Conservation (phyloP, 2,329 filamentous ascomycete genomes). For the Simplicillium aogashimaense region DNA sequence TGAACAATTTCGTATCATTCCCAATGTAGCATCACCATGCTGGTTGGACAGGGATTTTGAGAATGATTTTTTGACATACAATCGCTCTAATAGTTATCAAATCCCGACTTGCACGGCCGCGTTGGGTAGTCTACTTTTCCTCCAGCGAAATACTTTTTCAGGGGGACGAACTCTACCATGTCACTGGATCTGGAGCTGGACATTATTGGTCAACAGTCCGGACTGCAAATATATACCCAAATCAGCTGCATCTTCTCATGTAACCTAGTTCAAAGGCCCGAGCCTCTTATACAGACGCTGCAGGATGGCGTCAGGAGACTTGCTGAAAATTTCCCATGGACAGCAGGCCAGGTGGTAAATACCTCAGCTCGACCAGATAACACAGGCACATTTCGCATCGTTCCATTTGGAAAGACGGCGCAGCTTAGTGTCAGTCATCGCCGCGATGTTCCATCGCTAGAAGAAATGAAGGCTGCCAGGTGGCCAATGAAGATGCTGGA, state of each 20-base stretch:
- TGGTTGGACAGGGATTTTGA: no score
- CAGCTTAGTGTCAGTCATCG: conserved; percentile 24
- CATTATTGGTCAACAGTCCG: conserved; percentile 28
- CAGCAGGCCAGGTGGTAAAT: conserved; percentile 32
- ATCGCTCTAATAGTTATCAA: no score
- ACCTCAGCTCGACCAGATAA: conserved; percentile 16
- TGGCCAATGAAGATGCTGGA: conserved; percentile 40
- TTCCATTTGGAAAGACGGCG: conserved; percentile 18
- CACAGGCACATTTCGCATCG: conserved; percentile 28
- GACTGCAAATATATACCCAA: conserved; percentile 34
- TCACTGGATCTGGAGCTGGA: conserved; percentile 22
- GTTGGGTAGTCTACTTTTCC: no score
- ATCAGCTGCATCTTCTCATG: conserved; percentile 29
- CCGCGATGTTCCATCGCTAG: conserved; percentile 26
- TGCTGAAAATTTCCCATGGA: conserved; percentile 30
- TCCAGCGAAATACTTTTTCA: no score
- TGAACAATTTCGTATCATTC: no score
- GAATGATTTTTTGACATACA: no score
- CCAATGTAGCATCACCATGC: no score
- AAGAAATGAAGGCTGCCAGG: conserved; percentile 20
- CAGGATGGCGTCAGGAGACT: conserved; percentile 26
- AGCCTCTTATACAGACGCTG: conserved; percentile 18
- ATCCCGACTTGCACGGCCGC: no score
- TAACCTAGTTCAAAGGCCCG: conserved; percentile 10
- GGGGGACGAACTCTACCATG: neutral